Base-by-base conservation (phyloP, 2,329 filamentous ascomycete species). In the Trichoderma sp. region DNA sequence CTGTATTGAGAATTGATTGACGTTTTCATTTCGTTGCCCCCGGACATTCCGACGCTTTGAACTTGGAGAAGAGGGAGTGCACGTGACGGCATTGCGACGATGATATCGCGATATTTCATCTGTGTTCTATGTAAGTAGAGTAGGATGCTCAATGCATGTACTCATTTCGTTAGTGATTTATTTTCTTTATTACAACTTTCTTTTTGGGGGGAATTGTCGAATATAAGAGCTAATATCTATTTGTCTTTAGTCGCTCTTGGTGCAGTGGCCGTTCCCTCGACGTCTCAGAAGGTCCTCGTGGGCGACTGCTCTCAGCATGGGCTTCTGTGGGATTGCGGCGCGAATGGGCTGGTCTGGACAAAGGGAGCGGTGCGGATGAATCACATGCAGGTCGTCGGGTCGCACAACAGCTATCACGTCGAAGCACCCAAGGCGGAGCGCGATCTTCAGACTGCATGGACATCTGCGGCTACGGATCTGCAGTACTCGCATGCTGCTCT, bases 361-460 rank as follows among this genome's bases (percentile, higher is more conserved):
- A 56, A 74, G 18, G 72, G 74, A 26, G 71, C 73, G 18, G 76
- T 86, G 65, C 84, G 84, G 65, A 82, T 87, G 79, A 87, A 87
- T 76, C 84, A 87, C 61, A 83, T 86, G 61, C 85, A 87, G 75
- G 82, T 86, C 56, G 78, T 86, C 47, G 85, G 85, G 74, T 85
- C 85, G 0, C 85, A 87, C 76, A 87, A 87, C 77, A 84, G 82
- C 73, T 87, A 87, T 76, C 85, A 87, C 73, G 79, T 82, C 51
- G 85, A 87, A 73, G 78, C 83, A 28, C 79, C 80, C 2, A 78
- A 81, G 1, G 77, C 78, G n/a, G 84, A 86, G 74, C 81, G 81
- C 43, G 74, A 78, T 2, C 75, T 81, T 12, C 83, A 86, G 74
- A 79, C 83, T 64, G 74, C 80, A 71, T 78, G 83, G 28, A 74